A percentile compares a stretch with the other conserved stretches of the same genome.
Conservation (phyloP, 2,329 filamentous ascomycete species). For the Tolypocladium amazonense region DNA sequence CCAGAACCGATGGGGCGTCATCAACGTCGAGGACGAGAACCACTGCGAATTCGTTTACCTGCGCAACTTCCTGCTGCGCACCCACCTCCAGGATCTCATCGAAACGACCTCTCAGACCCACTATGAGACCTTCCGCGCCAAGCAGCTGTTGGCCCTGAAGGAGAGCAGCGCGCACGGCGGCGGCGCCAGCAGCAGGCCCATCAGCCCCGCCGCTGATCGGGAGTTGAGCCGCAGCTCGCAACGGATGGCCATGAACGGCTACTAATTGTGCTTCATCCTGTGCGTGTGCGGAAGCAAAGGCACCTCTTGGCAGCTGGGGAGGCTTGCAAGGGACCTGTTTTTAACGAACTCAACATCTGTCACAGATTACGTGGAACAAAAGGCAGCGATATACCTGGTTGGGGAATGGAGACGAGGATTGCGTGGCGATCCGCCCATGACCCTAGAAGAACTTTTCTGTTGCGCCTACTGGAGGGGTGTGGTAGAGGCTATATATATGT, state of each 20-base stretch:
- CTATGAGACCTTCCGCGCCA: constrained; percentile 99
- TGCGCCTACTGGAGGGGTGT: constrained; percentile 9
- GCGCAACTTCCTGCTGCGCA: constrained; percentile 95
- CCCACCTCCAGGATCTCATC: constrained; percentile 96
- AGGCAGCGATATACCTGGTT: constrained; percentile 12
- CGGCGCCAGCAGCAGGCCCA: constrained; percentile 70
- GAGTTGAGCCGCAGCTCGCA: constrained; percentile 96
- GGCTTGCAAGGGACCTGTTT: constrained; percentile 8
- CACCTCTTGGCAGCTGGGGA: constrained; percentile 19
- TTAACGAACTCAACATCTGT: constrained; percentile 20
- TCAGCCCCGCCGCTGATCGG: constrained; percentile 87
- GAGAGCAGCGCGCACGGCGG: constrained; percentile 84
- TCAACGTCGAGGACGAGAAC: constrained; percentile 98
- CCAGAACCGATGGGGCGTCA: constrained; percentile 98
- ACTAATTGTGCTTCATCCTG: constrained; percentile 46
- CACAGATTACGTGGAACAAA: constrained; percentile 18
- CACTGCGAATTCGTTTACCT: constrained; percentile 99
- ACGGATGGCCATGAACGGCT: constrained; percentile 97
- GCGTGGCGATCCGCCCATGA: constrained; percentile 7
- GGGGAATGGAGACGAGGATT: constrained; percentile 8
- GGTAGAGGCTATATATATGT: constrained; percentile 2
- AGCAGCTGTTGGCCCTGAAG: constrained; percentile 95
- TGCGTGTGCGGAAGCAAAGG: constrained; percentile 20
- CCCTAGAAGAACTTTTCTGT: constrained; percentile 8
- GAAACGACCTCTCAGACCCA: constrained; percentile 99